Evolutionary conservation across 129 eudicot genomes (phyloP), one percentile per base, ranked within the genome.

Genomic region (Tagetes patula): DNA sequence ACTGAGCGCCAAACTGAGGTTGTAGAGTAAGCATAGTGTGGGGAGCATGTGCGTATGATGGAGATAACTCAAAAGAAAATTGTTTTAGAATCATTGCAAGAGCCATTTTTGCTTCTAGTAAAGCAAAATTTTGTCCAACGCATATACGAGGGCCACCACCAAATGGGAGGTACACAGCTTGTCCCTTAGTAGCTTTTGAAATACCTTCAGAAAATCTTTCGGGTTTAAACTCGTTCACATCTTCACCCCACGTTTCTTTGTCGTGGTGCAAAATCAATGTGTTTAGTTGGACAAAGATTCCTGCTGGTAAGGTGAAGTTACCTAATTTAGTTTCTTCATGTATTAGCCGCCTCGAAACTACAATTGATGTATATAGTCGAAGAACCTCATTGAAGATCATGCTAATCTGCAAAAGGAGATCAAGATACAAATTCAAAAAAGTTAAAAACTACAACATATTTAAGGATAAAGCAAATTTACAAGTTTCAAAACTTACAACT

Each of bases 31-130:
- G 46, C 4, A 74, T 54, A 14, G 41, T 32, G 6, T 74, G 53
- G 1, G 93, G 92, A 20, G 89, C 85, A 61, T 87, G 89, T 9
- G 79, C 45, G 68, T 87, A 87, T 6, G 87, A 73, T 1, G 89
- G 85, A 8, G 89, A 84, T 5, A 82, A 55, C 74, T 84, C 78
- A 41, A 87, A 84, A 2, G 77, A 39, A 41, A 84, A 84, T 30
- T 67, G 76, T 33, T 78, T 72, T 54, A 82, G 67, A 65, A 87
- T 82, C 84, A 74, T 65, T 0, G 84, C 80, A 41, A 87, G 49
- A 2, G 78, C 80, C 75, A 84, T 30, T 75, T 84, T 84, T 1
- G 85, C 89, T 81, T 87, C 92, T 12, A 80, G 30, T 58, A 79
- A 12, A 3, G 83, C 83, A 53, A 73, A 79, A 60, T 73, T 79